Evolutionary conservation across 257 asterid genomes (phyloP).

Genomic region (Paraleonurus japonicus): DNA sequence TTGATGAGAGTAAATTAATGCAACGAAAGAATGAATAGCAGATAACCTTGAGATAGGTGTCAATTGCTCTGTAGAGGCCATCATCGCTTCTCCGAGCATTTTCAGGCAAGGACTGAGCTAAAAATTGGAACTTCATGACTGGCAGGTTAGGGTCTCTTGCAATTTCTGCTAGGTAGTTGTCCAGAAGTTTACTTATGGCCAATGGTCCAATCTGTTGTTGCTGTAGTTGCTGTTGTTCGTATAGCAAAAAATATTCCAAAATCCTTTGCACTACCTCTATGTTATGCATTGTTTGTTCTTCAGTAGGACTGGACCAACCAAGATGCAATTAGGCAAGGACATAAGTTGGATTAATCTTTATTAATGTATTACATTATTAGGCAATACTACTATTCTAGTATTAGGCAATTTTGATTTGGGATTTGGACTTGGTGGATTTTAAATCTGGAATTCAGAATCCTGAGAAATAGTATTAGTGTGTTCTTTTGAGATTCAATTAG

Average conservation of each 20-base stretch:
- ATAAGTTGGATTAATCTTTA: constrained; percentile 6
- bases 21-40: background rate
- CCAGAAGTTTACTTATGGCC: constrained; percentile 68
- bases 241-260: constrained; percentile 65
- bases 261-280: constrained; percentile 66
- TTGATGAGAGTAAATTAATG: background rate
- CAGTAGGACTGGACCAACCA: constrained; percentile 42
- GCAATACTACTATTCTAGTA: background rate
- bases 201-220: constrained; percentile 37
- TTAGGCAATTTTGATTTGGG: too few species aligned
- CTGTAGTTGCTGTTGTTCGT: constrained; percentile 50
- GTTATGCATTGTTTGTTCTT: constrained; percentile 53
- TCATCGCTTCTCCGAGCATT: constrained; percentile 64
- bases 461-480: too few species aligned
- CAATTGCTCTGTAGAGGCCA: constrained; percentile 84
- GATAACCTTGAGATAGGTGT: constrained; percentile 74
- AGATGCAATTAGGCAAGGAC: constrained; percentile 19
- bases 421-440: too few species aligned
- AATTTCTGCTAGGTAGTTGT: constrained; percentile 75
- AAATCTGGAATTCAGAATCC: too few species aligned
- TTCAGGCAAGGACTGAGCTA: constrained; percentile 73
- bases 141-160: constrained; percentile 75
- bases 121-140: constrained; percentile 51
- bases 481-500: too few species aligned
- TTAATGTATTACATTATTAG: background rate